Evolutionary conservation across 2,329 filamentous ascomycete genomes (phyloP).

Genomic region (Lojkania enalia): DNA sequence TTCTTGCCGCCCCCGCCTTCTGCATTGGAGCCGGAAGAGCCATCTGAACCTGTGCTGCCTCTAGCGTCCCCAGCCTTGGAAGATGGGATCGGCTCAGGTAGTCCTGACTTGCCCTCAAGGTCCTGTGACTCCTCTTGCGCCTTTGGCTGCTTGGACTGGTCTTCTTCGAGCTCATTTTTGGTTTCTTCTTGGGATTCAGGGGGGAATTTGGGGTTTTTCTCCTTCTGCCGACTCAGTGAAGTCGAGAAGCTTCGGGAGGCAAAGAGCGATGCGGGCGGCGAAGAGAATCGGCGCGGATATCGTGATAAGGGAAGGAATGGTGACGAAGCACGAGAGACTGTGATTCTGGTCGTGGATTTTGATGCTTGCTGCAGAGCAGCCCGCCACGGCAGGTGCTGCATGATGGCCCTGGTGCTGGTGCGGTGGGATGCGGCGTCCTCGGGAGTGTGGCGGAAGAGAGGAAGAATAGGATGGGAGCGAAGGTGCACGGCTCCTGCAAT

Average conservation of each 20-base stretch:
- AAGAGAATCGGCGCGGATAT: constrained; percentile 25
- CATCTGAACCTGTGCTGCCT: constrained; percentile 59
- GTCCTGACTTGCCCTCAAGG: constrained; percentile 51
- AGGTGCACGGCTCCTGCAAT: too few relatives aligned
- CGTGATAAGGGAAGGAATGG: constrained; percentile 31
- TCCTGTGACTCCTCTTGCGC: constrained; percentile 48
- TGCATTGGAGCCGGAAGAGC: constrained; percentile 51
- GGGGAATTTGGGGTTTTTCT: constrained; percentile 55
- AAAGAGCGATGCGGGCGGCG: constrained; percentile 37
- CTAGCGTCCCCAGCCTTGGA: constrained; percentile 60
- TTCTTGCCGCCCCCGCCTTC: constrained; percentile 66
- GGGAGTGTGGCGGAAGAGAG: constrained; percentile 14
- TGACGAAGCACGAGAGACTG: constrained; percentile 29
- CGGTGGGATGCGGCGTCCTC: neutral
- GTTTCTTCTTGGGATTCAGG: constrained; percentile 52
- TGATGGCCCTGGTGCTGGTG: constrained; percentile 59
- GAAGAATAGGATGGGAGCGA: too few relatives aligned
- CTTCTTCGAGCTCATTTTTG: constrained; percentile 46
- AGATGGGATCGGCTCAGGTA: constrained; percentile 56
- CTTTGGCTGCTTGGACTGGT: constrained; percentile 47
- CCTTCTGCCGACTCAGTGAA: constrained; percentile 55
- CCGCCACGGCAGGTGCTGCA: constrained; percentile 68
- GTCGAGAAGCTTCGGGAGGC: constrained; percentile 45
- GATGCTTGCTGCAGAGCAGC: constrained; percentile 58
- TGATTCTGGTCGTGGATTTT: constrained; percentile 43